Evolutionary conservation across 2,329 filamentous ascomycete genomes (phyloP).

Genomic region (Plenodomus biglobosus): DNA sequence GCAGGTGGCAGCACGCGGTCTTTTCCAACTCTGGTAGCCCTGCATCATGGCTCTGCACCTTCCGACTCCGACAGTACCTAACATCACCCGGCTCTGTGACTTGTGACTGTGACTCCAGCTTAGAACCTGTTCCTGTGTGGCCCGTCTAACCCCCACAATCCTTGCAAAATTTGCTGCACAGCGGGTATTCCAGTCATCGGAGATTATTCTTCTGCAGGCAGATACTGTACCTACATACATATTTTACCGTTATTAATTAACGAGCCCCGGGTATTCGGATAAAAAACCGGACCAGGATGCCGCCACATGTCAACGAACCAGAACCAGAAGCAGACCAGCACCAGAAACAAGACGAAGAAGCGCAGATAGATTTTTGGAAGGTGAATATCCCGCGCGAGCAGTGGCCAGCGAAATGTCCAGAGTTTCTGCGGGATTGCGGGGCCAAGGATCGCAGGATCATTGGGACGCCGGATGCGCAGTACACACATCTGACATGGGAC

Average conservation of each 20-base stretch:
- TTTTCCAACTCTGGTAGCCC: not conserved
- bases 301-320: not conserved
- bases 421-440: slow-evolving; percentile 64
- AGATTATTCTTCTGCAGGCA: too few relatives aligned
- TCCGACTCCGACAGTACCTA: too few relatives aligned
- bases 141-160: too few relatives aligned
- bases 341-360: slow-evolving; percentile 8
- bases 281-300: too few relatives aligned
- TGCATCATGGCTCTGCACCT: not conserved
- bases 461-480: slow-evolving; percentile 68
- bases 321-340: too few relatives aligned
- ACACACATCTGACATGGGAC: slow-evolving; percentile 66
- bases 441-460: slow-evolving; percentile 72
- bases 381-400: slow-evolving; percentile 69
- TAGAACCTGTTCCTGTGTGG: too few relatives aligned
- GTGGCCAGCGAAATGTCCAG: slow-evolving; percentile 68
- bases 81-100: too few relatives aligned
- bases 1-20: not conserved
- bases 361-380: slow-evolving; percentile 72
- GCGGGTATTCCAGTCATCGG: too few relatives aligned
- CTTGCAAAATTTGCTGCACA: too few relatives aligned
- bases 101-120: too few relatives aligned
- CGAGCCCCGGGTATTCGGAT: not conserved
- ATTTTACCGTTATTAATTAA: too few relatives aligned
- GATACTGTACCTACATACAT: too few relatives aligned